Evolutionary conservation across 768 basidiomycete genomes (phyloP), one percentile per base, ranked within the genome.

Genomic region (Tephrocybe sp.): DNA sequence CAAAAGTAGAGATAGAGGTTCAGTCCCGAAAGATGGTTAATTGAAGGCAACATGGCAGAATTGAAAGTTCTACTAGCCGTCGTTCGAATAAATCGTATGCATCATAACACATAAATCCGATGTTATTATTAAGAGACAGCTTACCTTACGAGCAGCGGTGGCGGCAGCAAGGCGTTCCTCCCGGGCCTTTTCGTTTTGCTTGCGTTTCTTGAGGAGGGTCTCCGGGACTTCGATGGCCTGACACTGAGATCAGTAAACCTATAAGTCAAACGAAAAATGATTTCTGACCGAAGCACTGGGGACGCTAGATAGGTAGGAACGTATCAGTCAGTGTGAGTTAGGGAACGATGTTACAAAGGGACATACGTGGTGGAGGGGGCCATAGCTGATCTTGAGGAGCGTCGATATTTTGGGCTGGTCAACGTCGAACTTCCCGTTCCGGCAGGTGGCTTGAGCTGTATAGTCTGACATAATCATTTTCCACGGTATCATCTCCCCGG

Each of bases 161-260:
- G 90, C 91, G 54, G 90, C 89, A 59, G 78, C 84, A 59, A 96
- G 79, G 64, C 90, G 92, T 68, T 96, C 93, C 78, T 95, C 93
- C 65, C 93, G 82, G 58, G 88, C 89, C 80, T 95, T 95, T 80
- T 96, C 93, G 67, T 86, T 95, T 77, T 93, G 90, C 79, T 95
- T 94, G 77, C 95, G 87, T 81, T 96, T 98, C 85, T 97, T 98
- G 79, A 98, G 92, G 79, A 98, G 86, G 68, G 95, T 98, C 87
- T 97, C 95, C 72, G 95, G 95, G 76, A 96, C 95, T 84, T 95
- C 90, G 71, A 97, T 86, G 67, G 86, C 84, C 90, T 93, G 63
- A 49, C 15, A 14, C 41, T 51, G 58, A 28, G 37, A 49, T 67
- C 45, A 69, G 62, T 60, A 59, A 59, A 48, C 12, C 18, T 12